Base-by-base conservation (phyloP, 192 early-diverging fungal species). In the Globomyces pollinis-pini region DNA sequence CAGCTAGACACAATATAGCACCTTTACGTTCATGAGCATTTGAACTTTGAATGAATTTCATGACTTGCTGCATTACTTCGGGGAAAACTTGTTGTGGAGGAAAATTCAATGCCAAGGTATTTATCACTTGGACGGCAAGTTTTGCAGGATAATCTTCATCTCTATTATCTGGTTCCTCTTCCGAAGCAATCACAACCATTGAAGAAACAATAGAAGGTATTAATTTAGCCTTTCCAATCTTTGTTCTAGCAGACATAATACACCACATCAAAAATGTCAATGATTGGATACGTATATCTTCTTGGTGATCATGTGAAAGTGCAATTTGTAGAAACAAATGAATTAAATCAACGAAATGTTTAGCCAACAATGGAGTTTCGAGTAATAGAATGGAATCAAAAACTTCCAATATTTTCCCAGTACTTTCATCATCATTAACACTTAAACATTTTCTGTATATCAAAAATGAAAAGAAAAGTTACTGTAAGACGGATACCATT, bases 61-160 rank as follows among this genome's bases (percentile, higher is more conserved):
- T 56, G 49, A 95, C 84, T 57, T 80, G 68, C 5, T 81, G 61
- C 53, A 88, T 76, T 42, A 88, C 83, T 23, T 79, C 67, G 9
- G 93, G 91, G 70, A 94, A 93, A 3, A 94, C 86, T 50, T 91
- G 85, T 64, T 86, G 81, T 56, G 93, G 89, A 44, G 93, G 86
- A 39, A 93, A 73, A 53, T 89, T 87, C 31, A 88, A 87, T 16
- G 89, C 81, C 31, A 95, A 51, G 34, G 85, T 76, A 59, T 87
- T 92, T 38, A 95, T 78, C 39, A 93, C 74, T 50, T 78, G 75
- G 60, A 84, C 61, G 13, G 80, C 80, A 33, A 83, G 67, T 51
- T 75, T 74, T 55, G 87, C 81, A 24, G 92, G 88, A 38, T 82
- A 84, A 51, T 94, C 91, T 20, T 92, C 91, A 61, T 89, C 86